A percentile compares a stretch with the other conserved stretches of the same genome.
Evolutionary conservation across 371 early-diverging fungal species (phyloP).

Genomic region (Haplosporangium sp.): DNA sequence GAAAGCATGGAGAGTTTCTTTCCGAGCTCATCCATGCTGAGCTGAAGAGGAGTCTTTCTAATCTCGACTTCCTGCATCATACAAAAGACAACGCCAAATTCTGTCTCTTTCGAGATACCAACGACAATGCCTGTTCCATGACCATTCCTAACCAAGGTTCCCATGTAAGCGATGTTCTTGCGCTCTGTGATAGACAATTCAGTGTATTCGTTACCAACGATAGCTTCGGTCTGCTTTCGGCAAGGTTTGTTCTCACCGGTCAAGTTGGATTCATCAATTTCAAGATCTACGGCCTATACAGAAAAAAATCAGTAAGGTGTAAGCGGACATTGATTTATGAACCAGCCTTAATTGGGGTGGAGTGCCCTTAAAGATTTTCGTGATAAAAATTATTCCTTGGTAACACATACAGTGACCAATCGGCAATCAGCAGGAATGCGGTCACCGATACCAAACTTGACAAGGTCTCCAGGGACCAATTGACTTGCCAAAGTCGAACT

Average conservation of each 20-base stretch:
- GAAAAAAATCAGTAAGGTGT: background rate
- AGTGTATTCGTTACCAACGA: conserved; percentile 58
- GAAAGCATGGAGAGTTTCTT: conserved; percentile 88
- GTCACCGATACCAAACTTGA: conserved; percentile 87
- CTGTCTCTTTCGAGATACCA: conserved; percentile 88
- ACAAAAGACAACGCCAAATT: conserved; percentile 87
- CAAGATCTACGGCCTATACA: conserved; percentile 75
- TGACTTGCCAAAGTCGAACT: conserved; percentile 73
- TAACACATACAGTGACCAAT: conserved; percentile 65
- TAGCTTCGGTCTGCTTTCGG: conserved; percentile 71
- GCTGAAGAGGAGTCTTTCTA: conserved; percentile 87
- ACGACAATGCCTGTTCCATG: conserved; percentile 87
- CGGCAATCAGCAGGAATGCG: conserved; percentile 91
- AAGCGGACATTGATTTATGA: conserved; percentile 2
- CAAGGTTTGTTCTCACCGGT: conserved; percentile 91
- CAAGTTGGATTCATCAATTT: conserved; percentile 89
- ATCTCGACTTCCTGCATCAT: conserved; percentile 89
- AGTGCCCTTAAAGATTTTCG: background rate
- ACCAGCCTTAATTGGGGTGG: background rate
- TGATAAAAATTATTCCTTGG: background rate
- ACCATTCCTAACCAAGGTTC: conserved; percentile 85
- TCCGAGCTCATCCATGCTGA: conserved; percentile 90
- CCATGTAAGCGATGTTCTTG: conserved; percentile 91
- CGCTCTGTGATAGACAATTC: conserved; percentile 80
- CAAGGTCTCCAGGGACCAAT: conserved; percentile 89